Evolutionary conservation across 23 red algal genomes (phyloP).

Genomic region (Gracilaria gracilis): DNA sequence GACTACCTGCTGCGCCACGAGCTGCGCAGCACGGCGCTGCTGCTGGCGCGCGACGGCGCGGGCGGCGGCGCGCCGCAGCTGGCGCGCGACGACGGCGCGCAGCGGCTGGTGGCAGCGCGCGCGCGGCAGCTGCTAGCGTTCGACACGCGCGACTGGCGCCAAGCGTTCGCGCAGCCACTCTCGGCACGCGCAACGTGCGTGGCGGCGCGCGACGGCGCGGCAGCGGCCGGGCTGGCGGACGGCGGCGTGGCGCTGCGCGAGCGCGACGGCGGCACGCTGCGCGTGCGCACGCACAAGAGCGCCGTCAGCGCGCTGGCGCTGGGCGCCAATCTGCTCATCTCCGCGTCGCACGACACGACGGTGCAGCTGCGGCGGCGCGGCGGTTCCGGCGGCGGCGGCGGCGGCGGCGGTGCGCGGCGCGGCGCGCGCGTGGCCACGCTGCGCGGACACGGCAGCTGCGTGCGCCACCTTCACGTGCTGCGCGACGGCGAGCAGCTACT

Average conservation of each 20-base stretch:
- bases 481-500: not conserved
- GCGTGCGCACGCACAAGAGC: not conserved
- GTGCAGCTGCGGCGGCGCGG: conserved; percentile 2
- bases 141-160: not conserved
- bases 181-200: not conserved
- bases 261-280: not conserved
- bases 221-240: not conserved
- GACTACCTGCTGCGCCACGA: not conserved
- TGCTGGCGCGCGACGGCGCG: not conserved
- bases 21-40: not conserved
- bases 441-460: conserved; percentile 30
- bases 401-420: not conserved
- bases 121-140: not conserved
- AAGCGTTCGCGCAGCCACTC: not conserved
- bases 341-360: conserved; percentile 19
- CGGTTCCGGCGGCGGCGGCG: too few relatives aligned
- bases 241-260: not conserved
- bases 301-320: not conserved
- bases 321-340: not conserved
- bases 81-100: not conserved
- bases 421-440: conserved; percentile 3
- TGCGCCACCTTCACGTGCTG: conserved; percentile 5
- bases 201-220: not conserved
- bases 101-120: not conserved
- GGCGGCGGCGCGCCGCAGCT: not conserved